Base-by-base conservation (phyloP, 2,329 filamentous ascomycete genomes). In the Exophiala spinifera region DNA sequence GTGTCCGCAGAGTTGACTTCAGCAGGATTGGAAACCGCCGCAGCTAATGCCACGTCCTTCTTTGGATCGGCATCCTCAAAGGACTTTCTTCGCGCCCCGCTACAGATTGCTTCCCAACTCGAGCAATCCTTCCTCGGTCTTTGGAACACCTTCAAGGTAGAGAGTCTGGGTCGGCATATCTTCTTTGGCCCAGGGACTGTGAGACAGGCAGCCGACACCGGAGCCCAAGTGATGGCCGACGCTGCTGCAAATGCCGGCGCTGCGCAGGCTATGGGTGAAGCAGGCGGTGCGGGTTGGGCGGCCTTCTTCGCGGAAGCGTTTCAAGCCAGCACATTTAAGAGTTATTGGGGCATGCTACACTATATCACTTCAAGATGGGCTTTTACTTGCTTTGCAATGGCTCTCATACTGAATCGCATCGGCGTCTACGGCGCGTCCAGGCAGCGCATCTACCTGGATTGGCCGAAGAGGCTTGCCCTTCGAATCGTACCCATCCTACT, bases 331-430 rank as follows among this genome's bases (percentile, higher is more conserved):
- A 73, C 75, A 3, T 65, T 81, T 61, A 83, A 86, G 66, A 90
- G 88, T 40, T 78, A 96, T 40, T 88, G 89, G 42, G 91, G 89
- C 57, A 84, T 97, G 55, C 91, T 97, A 71, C 88, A 85, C 64
- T 99, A 97, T 71, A 79, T 91, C 40, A 95, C 89, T 1, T 95
- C 89, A 71, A 88, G 88, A 70, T 97, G 94, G 94, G 91, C 92
- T 0, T 75, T 97, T 54, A 85, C 86, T 49, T 96, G 91, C 64
- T 85, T 97, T 64, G 83, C 86, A 34, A 88, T 92, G 78, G 90
- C 90, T 19, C 82, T 97, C 55, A 75, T 96, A 54, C 77, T 97
- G 20, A 97, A 97, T 69, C 84, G 94, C 53, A 95, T 94, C 5
- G 86, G 91, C 55, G 94, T 97, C 63, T 97, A 96, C 71, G 92